Evolutionary conservation across 1,284 basidiomycete genomes (phyloP).

Genomic region (Xerocomus nothofagi): DNA sequence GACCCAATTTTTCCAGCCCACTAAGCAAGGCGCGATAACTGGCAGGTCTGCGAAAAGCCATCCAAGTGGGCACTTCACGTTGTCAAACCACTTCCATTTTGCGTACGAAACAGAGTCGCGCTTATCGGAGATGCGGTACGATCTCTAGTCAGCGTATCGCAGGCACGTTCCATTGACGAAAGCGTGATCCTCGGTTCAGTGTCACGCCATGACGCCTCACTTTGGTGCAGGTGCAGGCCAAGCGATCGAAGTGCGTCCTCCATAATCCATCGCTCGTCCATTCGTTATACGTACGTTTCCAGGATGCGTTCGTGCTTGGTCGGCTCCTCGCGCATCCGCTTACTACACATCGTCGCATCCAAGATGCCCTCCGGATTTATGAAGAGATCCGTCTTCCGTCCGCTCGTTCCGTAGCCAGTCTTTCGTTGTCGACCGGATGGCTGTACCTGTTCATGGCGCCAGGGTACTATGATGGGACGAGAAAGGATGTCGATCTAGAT

Average conservation of each 20-base stretch:
- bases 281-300: background rate
- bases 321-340: conserved; percentile 32
- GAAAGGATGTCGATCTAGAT: conserved; percentile 7
- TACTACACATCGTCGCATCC: conserved; percentile 18
- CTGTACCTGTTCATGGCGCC: conserved; percentile 16
- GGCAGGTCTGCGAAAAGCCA: conserved; percentile 24
- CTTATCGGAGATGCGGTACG: conserved; percentile 40
- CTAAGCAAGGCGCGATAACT: background rate
- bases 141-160: background rate
- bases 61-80: conserved; percentile 36
- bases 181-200: conserved; percentile 14
- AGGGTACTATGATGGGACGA: conserved; percentile 24
- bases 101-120: conserved; percentile 31
- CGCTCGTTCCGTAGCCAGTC: conserved; percentile 8
- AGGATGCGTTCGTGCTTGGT: conserved; percentile 41
- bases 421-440: conserved; percentile 13
- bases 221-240: conserved; percentile 33
- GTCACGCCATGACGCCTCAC: conserved; percentile 35
- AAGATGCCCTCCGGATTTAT: conserved; percentile 32
- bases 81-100: conserved; percentile 35
- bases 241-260: conserved; percentile 32
- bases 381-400: conserved; percentile 32
- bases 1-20: no score
- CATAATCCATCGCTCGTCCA: no score
- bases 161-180: background rate